Evolutionary conservation across 768 basidiomycete species (phyloP).

Genomic region (Trametes gibbosa): DNA sequence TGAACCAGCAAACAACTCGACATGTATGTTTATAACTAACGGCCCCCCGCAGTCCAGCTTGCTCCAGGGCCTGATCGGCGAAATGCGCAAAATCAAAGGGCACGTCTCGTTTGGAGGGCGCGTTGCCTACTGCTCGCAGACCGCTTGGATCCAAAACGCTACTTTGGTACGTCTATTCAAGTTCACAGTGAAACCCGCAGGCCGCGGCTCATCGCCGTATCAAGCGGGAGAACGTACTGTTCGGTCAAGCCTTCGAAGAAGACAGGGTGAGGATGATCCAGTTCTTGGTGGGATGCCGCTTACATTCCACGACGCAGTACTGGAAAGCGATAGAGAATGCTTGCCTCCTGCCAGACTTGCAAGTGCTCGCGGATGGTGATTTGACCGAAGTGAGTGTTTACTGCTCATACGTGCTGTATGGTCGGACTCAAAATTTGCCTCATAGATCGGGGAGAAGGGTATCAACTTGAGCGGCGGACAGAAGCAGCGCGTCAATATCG

Average conservation of each 20-base stretch:
- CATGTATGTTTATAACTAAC: no score
- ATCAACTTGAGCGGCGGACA: constrained; percentile 68
- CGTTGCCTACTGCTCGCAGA: constrained; percentile 70
- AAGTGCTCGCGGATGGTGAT: constrained; percentile 67
- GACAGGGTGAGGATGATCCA: constrained; percentile 29
- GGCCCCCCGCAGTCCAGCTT: constrained; percentile 61
- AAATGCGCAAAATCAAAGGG: constrained; percentile 58
- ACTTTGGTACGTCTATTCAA: constrained; percentile 42
- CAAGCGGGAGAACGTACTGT: constrained; percentile 64
- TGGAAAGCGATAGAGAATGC: constrained; percentile 61
- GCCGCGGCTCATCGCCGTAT: background rate
- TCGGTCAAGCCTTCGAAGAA: constrained; percentile 63
- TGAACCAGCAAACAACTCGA: no score
- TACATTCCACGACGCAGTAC: constrained; percentile 38
- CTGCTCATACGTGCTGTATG: no score
- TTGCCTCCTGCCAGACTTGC: constrained; percentile 60
- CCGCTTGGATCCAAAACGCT: constrained; percentile 76
- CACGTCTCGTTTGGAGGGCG: constrained; percentile 57
- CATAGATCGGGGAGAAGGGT: constrained; percentile 69
- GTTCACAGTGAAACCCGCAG: background rate
- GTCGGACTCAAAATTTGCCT: background rate
- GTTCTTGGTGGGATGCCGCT: background rate
- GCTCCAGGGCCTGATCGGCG: constrained; percentile 63
- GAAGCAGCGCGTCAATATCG: constrained; percentile 67
- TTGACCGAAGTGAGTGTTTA: constrained; percentile 53